Base-by-base conservation (phyloP, 192 early-diverging fungal genomes). In the Backusella tuberculispora region DNA sequence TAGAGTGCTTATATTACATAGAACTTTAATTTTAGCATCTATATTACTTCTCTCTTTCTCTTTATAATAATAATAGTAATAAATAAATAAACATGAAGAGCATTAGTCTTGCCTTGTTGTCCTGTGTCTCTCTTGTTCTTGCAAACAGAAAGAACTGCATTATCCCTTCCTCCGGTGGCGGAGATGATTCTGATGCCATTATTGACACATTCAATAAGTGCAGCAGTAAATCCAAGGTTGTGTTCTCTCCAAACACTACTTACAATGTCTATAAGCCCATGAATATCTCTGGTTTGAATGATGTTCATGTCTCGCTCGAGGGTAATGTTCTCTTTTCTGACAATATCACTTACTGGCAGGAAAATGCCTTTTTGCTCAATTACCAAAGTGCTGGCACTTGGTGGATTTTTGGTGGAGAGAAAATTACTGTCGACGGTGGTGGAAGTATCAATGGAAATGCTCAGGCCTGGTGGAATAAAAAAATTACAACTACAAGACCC, bases 391-490 rank as follows among this genome's bases (percentile, higher is more conserved):
- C 66, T 14, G 45, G 64, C 40, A 76, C 67, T 26, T 76, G 53
- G 48, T 76, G 74, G 74, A 37, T 76, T 24, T 69, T 76, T 69
- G 74, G 74, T 12, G 74, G 74, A 21, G 37, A 69, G 3, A 60
- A 63, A n/a, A 46, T 70, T 5, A 76, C 42, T 19, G n/a, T 76
- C 8, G 42, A 76, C 63, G 74, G 74, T 4, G 74, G 74, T 10
- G 74, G 74, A 43, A 63, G 34, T 19, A 63, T 76, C 15, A 48
- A 69, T 12, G 74, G 74, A 24, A 70, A 76, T 40, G 74, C 67
- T 12, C 74, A 76, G 44, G 24, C 68, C 8, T 76, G 66, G 66
- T 76, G 66, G 21, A 68, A 76, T 63, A 4, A 42, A 13, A 69
- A 70, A 34, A 68, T 53, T 5, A 63, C 38, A 7, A 63, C 69